These are phyloP conservation scores for Neospermospora avenae DNA, from an alignment of 2,329 filamentous ascomycete genomes.

Conservation along the genomic window DNA sequence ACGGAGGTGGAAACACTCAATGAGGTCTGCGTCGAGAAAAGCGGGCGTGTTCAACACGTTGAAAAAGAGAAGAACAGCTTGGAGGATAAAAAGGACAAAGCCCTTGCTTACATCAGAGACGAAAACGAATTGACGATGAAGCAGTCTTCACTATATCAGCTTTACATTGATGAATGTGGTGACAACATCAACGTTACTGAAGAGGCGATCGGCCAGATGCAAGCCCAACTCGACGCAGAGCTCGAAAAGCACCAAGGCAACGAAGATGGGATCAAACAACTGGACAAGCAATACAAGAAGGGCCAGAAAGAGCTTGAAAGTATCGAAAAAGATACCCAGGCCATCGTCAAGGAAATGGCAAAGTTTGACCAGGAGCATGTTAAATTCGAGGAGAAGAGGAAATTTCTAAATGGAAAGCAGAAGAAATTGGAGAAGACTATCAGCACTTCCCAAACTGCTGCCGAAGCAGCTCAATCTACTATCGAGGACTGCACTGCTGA, in stretches of 20 bases:
- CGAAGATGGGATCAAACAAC: slow-evolving; percentile 83
- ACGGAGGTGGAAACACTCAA: slow-evolving; percentile 88
- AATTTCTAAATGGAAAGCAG: slow-evolving; percentile 85
- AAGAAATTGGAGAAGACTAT: slow-evolving; percentile 94
- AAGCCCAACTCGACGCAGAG: slow-evolving; percentile 80
- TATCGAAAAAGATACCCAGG: slow-evolving; percentile 78
- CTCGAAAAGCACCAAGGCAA: slow-evolving; percentile 88
- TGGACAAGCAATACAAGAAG: slow-evolving; percentile 80
- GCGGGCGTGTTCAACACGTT: slow-evolving; percentile 89
- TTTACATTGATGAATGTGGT: slow-evolving; percentile 83
- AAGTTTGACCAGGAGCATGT: slow-evolving; percentile 95
- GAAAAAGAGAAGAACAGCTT: slow-evolving; percentile 93
- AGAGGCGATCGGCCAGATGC: slow-evolving; percentile 88
- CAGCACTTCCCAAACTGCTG: slow-evolving; percentile 69
- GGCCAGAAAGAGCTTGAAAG: slow-evolving; percentile 80
- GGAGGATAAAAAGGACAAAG: slow-evolving; percentile 96
- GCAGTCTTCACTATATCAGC: slow-evolving; percentile 87
- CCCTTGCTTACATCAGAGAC: slow-evolving; percentile 80
- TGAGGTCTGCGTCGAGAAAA: slow-evolving; percentile 94
- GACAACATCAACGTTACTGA: slow-evolving; percentile 87
- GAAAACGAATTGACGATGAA: slow-evolving; percentile 91
- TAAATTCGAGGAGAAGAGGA: slow-evolving; percentile 97
- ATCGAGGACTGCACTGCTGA: slow-evolving; percentile 76
- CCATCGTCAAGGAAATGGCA: slow-evolving; percentile 78
- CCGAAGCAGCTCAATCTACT: slow-evolving; percentile 70